Conservation (phyloP, 257 asterid genomes). For the Petunia axillaris region DNA sequence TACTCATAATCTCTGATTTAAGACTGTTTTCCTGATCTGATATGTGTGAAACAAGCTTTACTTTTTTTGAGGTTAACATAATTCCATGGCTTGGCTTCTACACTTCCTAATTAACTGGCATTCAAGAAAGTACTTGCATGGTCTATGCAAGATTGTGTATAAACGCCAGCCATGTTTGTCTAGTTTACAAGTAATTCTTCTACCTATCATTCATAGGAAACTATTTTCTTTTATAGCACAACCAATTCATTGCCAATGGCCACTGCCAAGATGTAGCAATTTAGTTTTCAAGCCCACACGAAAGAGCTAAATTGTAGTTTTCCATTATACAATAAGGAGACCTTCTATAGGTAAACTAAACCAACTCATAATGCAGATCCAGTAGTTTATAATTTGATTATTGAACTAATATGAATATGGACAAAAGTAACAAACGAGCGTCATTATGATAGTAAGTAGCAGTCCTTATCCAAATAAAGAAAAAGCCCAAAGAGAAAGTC, state of each 20-base stretch:
- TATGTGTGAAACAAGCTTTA: not conserved
- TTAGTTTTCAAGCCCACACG: no score
- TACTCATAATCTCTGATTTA: not conserved
- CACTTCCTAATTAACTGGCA: no score
- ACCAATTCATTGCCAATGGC: no score
- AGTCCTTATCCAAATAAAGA: slow-evolving; percentile 1
- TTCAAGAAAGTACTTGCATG: not conserved
- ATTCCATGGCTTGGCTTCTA: not conserved
- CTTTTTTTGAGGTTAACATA: not conserved
- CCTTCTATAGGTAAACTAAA: no score
- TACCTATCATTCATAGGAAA: not conserved
- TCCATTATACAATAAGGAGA: no score
- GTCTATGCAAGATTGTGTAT: not conserved
- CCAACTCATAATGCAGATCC: no score
- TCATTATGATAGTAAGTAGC: not conserved
- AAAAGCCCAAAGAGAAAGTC: not conserved
- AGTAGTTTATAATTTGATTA: not conserved
- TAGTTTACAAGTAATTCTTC: not conserved
- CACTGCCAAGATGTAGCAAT: no score
- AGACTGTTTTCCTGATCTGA: not conserved
- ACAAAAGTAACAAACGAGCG: not conserved
- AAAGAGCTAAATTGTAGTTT: no score
- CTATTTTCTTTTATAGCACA: not conserved
- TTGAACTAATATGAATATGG: not conserved
- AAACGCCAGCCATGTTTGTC: not conserved